phyloP scores from a whole-genome alignment of 495 filamentous ascomycete genomes.

The Penicillium alfredii region DNA sequence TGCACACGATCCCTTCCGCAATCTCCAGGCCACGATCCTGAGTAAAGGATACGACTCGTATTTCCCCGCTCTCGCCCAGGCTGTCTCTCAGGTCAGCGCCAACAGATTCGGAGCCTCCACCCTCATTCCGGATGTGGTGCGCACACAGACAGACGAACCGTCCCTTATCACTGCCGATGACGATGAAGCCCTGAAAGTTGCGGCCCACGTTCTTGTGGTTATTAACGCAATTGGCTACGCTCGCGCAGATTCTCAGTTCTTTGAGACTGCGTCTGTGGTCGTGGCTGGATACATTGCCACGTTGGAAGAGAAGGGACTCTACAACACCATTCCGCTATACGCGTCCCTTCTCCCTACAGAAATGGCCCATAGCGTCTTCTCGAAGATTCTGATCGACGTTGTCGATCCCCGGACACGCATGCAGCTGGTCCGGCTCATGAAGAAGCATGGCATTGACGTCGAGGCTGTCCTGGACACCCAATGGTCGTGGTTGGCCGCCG shows the following conservation, averaged over 20 bases:
- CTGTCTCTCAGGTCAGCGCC: slow-evolving; percentile 29
- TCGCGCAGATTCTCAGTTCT: slow-evolving; percentile 28
- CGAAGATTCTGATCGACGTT: slow-evolving; percentile 55
- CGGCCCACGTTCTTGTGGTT: slow-evolving; percentile 47
- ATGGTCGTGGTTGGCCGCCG: slow-evolving; percentile 42
- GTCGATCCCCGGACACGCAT: slow-evolving; percentile 49
- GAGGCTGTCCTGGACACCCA: slow-evolving; percentile 49
- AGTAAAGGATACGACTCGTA: slow-evolving; percentile 35
- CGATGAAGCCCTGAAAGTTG: slow-evolving; percentile 37
- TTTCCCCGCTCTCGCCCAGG: slow-evolving; percentile 33
- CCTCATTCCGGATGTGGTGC: slow-evolving; percentile 30
- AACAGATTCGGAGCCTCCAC: slow-evolving; percentile 15
- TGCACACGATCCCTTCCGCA: slow-evolving; percentile 40
- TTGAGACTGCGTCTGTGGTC: slow-evolving; percentile 39
- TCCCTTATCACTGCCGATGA: slow-evolving; percentile 36
- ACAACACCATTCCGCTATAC: slow-evolving; percentile 78
- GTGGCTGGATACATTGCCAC: slow-evolving; percentile 71
- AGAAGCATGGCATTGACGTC: slow-evolving; percentile 47
- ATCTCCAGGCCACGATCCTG: slow-evolving; percentile 44
- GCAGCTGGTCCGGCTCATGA: slow-evolving; percentile 47
- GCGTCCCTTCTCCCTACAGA: slow-evolving; percentile 61
- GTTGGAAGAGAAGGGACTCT: slow-evolving; percentile 60
- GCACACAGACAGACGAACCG: slow-evolving; percentile 27
- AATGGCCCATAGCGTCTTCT: slow-evolving; percentile 39
- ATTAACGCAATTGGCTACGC: slow-evolving; percentile 34